Conservation (phyloP, 2,329 filamentous ascomycete species). For the Lecanoromycetidae sp. region DNA sequence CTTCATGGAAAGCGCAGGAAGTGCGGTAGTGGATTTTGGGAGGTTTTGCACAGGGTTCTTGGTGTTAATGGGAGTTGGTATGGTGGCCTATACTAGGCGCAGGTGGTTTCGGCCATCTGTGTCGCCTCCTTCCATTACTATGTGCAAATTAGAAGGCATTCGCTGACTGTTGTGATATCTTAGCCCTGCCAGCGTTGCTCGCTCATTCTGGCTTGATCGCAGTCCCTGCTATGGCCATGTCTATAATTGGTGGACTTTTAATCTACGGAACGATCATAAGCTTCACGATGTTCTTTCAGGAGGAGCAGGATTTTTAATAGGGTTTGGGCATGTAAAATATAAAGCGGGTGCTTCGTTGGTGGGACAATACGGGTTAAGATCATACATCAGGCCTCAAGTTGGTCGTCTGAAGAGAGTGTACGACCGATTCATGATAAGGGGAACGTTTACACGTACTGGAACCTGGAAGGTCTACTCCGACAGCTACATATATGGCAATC, state of each 20-base stretch:
- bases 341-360: background rate
- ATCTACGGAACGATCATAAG: constrained; percentile 98
- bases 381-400: too few species aligned
- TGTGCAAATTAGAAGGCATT: background rate
- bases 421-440: too few species aligned
- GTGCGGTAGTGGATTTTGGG: constrained; percentile 80
- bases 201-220: constrained; percentile 77
- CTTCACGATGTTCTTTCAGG: constrained; percentile 96
- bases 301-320: constrained; percentile 80
- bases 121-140: background rate
- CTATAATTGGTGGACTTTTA: constrained; percentile 75
- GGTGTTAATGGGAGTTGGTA: constrained; percentile 94
- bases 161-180: background rate
- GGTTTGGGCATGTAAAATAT: background rate
- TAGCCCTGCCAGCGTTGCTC: constrained; percentile 77
- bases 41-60: constrained; percentile 90
- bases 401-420: too few species aligned
- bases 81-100: background rate
- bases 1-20: constrained; percentile 77
- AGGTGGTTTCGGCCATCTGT: background rate
- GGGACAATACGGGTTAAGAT: too few species aligned
- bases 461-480: too few species aligned
- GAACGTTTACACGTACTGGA: too few species aligned
- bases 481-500: too few species aligned
- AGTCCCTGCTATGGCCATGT: constrained; percentile 85